phyloP scores from a whole-genome alignment of 257 asterid genomes.

The Solanum pinnatisectum region DNA sequence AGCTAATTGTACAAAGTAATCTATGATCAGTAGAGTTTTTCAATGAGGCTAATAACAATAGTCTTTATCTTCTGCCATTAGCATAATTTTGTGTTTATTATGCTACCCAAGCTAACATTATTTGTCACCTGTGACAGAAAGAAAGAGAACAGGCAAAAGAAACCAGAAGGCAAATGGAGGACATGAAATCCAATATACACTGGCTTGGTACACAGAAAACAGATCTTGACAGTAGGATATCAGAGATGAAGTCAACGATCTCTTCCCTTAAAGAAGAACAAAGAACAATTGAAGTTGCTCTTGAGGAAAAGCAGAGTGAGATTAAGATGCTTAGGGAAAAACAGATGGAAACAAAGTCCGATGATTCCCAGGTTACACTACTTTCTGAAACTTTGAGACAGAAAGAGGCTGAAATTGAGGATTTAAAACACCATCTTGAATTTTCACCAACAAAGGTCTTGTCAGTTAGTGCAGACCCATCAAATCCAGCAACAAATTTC shows the following conservation, averaged over 20 bases:
- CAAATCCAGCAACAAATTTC: constrained; percentile 5
- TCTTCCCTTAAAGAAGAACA: constrained; percentile 63
- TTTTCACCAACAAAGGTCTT: constrained; percentile 11
- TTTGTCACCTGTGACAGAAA: constrained; percentile 25
- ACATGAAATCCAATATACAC: constrained; percentile 35
- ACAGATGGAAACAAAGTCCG: neutral
- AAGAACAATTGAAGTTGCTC: constrained; percentile 22
- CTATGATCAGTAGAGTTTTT: neutral
- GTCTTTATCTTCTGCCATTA: neutral
- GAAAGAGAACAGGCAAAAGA: constrained; percentile 40
- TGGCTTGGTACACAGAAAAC: constrained; percentile 35
- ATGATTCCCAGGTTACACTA: constrained; percentile 20
- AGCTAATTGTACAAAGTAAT: neutral
- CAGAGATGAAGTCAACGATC: constrained; percentile 55
- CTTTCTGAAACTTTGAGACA: constrained; percentile 16
- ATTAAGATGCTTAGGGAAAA: constrained; percentile 25
- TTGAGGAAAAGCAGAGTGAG: constrained; percentile 47
- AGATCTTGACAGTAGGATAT: constrained; percentile 27
- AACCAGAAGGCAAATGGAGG: constrained; percentile 40
- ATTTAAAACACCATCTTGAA: constrained; percentile 21
- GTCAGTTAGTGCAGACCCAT: constrained; percentile 19
- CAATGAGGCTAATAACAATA: neutral
- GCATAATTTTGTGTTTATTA: neutral
- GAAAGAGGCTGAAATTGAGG: constrained; percentile 35
- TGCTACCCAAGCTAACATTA: neutral